These are phyloP conservation scores for Trichoderma sp. DNA, from an alignment of 2,329 filamentous ascomycete genomes.

Conservation along the genomic window DNA sequence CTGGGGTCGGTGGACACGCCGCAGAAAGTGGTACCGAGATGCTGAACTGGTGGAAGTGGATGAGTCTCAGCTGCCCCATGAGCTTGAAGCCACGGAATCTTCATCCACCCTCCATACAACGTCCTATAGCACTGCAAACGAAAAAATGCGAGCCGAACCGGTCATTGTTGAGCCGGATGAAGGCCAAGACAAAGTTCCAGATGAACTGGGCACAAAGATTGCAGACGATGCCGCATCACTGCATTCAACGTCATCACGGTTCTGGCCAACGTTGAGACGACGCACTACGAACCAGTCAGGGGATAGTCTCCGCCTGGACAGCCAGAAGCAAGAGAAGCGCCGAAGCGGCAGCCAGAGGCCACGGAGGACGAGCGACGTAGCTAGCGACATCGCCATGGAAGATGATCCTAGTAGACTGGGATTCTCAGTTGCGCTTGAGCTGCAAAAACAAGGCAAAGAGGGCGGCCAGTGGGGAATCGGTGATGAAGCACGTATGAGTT, in stretches of 20 bases:
- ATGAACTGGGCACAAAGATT: conserved; percentile 38
- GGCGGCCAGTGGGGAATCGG: conserved; percentile 75
- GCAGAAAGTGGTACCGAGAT: conserved; percentile 95
- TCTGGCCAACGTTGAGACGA: conserved; percentile 48
- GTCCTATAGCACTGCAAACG: conserved; percentile 43
- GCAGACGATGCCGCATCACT: conserved; percentile 51
- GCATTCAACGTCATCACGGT: conserved; percentile 53
- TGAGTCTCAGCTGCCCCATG: conserved; percentile 39
- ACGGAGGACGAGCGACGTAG: conserved; percentile 49
- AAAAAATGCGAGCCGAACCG: conserved; percentile 44
- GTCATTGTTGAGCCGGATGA: conserved; percentile 34
- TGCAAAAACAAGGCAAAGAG: conserved; percentile 58
- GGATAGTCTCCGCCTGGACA: conserved; percentile 24
- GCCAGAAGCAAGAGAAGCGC: conserved; percentile 29
- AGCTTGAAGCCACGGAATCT: conserved; percentile 42
- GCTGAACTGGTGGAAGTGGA: conserved; percentile 86
- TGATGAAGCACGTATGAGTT: conserved; percentile 81
- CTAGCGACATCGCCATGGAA: conserved; percentile 48
- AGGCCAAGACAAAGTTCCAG: conserved; percentile 37
- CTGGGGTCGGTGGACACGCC: conserved; percentile 91
- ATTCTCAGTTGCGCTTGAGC: conserved; percentile 53
- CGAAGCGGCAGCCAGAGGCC: conserved; percentile 42
- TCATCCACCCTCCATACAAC: conserved; percentile 36
- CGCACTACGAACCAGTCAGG: conserved; percentile 46
- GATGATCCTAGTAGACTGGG: conserved; percentile 49